A percentile compares a stretch with the other conserved stretches of the same genome.
phyloP scores from a whole-genome alignment of 2,329 filamentous ascomycete species.

The Pseudogymnoascus sp. region DNA sequence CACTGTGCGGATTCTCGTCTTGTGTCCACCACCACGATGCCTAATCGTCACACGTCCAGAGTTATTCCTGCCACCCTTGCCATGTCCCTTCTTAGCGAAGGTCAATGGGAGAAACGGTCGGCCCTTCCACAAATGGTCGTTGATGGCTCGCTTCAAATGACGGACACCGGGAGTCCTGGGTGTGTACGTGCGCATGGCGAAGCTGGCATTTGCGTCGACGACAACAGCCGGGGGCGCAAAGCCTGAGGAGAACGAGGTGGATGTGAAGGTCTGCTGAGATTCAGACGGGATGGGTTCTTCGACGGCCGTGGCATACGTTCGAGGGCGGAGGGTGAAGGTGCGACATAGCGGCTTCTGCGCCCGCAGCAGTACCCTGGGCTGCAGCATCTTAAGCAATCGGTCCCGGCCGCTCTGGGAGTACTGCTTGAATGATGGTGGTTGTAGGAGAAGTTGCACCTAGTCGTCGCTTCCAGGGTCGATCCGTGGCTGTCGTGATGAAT shows the following conservation, averaged over 20 bases:
- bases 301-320: slow-evolving; percentile 44
- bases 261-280: slow-evolving; percentile 30
- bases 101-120: slow-evolving; percentile 76
- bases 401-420: neutral
- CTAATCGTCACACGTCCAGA: slow-evolving; percentile 78
- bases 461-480: slow-evolving; percentile 5
- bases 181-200: slow-evolving; percentile 71
- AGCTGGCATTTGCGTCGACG: slow-evolving; percentile 31
- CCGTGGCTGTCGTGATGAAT: slow-evolving; percentile 1
- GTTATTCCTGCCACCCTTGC: slow-evolving; percentile 86
- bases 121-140: slow-evolving; percentile 96
- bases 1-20: slow-evolving; percentile 83
- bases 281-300: slow-evolving; percentile 29
- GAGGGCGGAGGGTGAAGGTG: slow-evolving; percentile 37
- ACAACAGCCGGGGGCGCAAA: slow-evolving; percentile 39
- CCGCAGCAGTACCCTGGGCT: slow-evolving; percentile 52
- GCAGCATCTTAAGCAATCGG: slow-evolving; percentile 45
- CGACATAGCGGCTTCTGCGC: slow-evolving; percentile 36
- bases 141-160: slow-evolving; percentile 85
- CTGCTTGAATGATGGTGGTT: slow-evolving; percentile 13
- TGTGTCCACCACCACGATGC: slow-evolving; percentile 85
- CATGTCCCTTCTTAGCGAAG: slow-evolving; percentile 84
- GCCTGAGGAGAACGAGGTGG: slow-evolving; percentile 23
- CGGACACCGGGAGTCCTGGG: slow-evolving; percentile 87
- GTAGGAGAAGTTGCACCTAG: neutral